phyloP scores from a whole-genome alignment of 2,329 filamentous ascomycete species.

The Stachybotrys chlorohalonatus region DNA sequence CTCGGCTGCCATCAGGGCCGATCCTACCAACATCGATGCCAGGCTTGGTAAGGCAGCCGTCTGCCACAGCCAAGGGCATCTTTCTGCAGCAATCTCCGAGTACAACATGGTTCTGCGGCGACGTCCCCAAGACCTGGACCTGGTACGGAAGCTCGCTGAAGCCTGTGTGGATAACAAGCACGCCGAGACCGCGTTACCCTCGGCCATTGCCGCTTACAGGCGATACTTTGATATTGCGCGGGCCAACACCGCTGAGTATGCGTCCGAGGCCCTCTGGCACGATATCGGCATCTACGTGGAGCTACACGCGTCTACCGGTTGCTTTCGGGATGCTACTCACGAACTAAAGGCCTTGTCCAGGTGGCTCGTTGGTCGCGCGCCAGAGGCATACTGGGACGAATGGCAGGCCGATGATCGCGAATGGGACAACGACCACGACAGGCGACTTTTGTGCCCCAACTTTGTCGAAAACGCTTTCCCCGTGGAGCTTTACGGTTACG shows the following conservation, averaged over 20 bases:
- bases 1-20: conserved; percentile 48
- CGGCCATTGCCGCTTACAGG: conserved; percentile 40
- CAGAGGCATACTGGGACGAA: conserved; percentile 71
- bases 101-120: conserved; percentile 46
- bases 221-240: conserved; percentile 34
- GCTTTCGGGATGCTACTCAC: conserved; percentile 56
- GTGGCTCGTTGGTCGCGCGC: conserved; percentile 70
- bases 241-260: conserved; percentile 18
- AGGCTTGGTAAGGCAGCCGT: conserved; percentile 51
- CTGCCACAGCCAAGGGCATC: conserved; percentile 44
- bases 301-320: conserved; percentile 57
- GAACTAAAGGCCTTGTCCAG: conserved; percentile 65
- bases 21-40: conserved; percentile 47
- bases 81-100: conserved; percentile 44
- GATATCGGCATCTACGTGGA: conserved; percentile 82
- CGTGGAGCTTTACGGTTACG: conserved; percentile 55
- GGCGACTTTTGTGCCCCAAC: conserved; percentile 52
- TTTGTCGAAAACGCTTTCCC: conserved; percentile 50
- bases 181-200: conserved; percentile 24
- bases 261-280: conserved; percentile 54
- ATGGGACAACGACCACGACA: conserved; percentile 68
- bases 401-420: conserved; percentile 71
- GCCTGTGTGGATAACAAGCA: conserved; percentile 44
- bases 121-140: conserved; percentile 42
- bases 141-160: conserved; percentile 47